phyloP scores from a whole-genome alignment of 148 eudicot species.

The Fagopyrum homotropicum region DNA sequence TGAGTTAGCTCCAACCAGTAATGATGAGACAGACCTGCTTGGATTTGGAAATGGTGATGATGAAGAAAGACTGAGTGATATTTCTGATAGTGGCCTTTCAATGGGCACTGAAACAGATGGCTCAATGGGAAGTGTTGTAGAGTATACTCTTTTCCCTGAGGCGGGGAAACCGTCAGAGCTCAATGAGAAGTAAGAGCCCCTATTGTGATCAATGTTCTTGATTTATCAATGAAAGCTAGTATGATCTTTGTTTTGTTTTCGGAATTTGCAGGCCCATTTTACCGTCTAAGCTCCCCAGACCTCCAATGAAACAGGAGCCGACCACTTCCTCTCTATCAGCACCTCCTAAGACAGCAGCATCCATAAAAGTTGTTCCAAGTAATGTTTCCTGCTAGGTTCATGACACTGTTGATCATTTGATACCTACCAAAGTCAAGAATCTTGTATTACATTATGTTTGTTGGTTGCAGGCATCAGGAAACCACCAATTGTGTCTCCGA shows the following conservation, averaged over 20 bases:
- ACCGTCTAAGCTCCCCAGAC: conserved; percentile 58
- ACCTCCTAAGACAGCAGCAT: conserved; percentile 24
- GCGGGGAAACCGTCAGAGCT: conserved; percentile 35
- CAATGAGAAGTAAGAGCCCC: conserved; percentile 36
- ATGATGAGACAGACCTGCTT: conserved; percentile 66
- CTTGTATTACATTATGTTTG: background rate
- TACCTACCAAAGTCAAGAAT: no score
- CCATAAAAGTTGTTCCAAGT: conserved; percentile 60
- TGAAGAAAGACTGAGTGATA: conserved; percentile 92
- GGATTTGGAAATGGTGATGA: conserved; percentile 74
- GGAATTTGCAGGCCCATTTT: conserved; percentile 38
- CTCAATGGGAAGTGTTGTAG: conserved; percentile 71
- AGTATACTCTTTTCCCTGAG: conserved; percentile 90
- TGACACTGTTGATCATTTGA: background rate
- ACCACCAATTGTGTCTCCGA: conserved; percentile 15
- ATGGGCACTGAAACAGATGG: conserved; percentile 99
- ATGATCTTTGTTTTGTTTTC: background rate
- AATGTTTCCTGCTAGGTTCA: conserved; percentile 10
- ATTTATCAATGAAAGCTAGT: no score
- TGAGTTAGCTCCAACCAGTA: conserved; percentile 31
- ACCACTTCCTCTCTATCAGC: conserved; percentile 45
- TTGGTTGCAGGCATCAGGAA: conserved; percentile 27
- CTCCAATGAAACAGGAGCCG: conserved; percentile 47
- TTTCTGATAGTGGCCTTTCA: conserved; percentile 91
- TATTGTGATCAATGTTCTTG: no score